Evolutionary conservation across 106 monocot genomes (phyloP), one percentile per base, ranked within the genome.

Genomic region (Dendrobium chrysotoxum): DNA sequence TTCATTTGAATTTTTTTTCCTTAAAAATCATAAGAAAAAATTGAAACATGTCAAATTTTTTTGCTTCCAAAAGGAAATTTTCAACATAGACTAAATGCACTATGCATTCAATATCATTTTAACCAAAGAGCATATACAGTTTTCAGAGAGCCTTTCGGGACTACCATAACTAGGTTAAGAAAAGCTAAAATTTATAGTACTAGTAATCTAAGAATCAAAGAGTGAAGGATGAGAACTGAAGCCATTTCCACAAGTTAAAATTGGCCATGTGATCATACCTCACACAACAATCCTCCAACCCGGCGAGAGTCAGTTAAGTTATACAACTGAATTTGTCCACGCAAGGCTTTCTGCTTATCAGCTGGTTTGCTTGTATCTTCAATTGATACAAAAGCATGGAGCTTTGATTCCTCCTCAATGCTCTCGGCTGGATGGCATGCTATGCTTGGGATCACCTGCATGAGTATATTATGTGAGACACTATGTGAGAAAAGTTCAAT

Each of bases 391-490:
- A 90, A 80, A 75, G 93, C 93, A 85, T 80, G 85, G 30, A 80
- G 82, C 38, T 79, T 83, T 28, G 83, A 88, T 50, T 79, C 2
- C 23, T 85, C 80, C 38, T 77, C 77, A 46, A 41, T 76, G 57
- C 65, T 84, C 26, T 84, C 85, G 45, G 77, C 23, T 26, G 75
- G 35, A 77, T 57, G 35, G 38, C 75, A 61, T 70, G 79, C 77
- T 61, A 93, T 82, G 76, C 84, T 81, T 40, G 90, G 93, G 77
- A 93, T 85, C 21, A 84, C 88, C 93, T 93, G 85, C 78, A 87
- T 23, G 2, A 82, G 13, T 28, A 76, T 18, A 47, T 45, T 28
- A 74, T 20, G 18, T 13, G 0, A 12, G 70, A 70, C 31, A 9
- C 7, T 46, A 46, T 46, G 7, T 5, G 46, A 46, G 46, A 73